Evolutionary conservation across 2,329 filamentous ascomycete species (phyloP).

Genomic region (Cadophora gregata): DNA sequence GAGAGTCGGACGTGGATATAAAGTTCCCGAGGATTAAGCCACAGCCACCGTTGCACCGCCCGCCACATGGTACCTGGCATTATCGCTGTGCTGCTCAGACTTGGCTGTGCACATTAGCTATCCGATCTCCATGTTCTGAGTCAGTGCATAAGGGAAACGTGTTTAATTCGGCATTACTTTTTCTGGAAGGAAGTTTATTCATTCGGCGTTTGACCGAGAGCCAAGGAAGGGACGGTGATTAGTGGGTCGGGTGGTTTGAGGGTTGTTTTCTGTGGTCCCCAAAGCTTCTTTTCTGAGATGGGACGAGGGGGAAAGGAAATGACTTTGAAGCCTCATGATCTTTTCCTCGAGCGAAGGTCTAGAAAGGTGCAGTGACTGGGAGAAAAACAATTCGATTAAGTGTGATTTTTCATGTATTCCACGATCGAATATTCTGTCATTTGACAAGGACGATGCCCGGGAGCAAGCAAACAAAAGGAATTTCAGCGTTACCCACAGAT

Average conservation of each 20-base stretch:
- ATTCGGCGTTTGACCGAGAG: background rate
- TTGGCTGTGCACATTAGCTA: background rate
- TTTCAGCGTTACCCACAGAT: too few relatives aligned
- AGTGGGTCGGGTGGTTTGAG: background rate
- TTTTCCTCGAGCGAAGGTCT: too few relatives aligned
- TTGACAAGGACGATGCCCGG: too few relatives aligned
- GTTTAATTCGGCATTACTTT: background rate
- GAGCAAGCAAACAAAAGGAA: too few relatives aligned
- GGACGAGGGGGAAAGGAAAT: background rate
- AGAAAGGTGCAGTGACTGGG: too few relatives aligned
- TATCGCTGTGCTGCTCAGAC: background rate
- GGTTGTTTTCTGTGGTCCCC: background rate
- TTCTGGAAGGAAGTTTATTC: background rate
- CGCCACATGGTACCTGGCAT: slow-evolving; percentile 5
- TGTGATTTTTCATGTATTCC: too few relatives aligned
- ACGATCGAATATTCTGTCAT: too few relatives aligned
- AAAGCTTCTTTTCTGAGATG: background rate
- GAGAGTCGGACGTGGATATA: slow-evolving; percentile 2
- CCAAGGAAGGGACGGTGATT: background rate
- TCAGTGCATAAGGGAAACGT: background rate
- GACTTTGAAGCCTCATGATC: too few relatives aligned
- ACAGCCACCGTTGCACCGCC: too few relatives aligned
- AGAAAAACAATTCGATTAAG: too few relatives aligned
- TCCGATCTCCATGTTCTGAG: background rate
- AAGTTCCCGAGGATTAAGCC: slow-evolving; percentile 4